Evolutionary conservation across 192 early-diverging fungal species (phyloP), one percentile per base, ranked within the genome.

Genomic region (Coemansia umbellata): DNA sequence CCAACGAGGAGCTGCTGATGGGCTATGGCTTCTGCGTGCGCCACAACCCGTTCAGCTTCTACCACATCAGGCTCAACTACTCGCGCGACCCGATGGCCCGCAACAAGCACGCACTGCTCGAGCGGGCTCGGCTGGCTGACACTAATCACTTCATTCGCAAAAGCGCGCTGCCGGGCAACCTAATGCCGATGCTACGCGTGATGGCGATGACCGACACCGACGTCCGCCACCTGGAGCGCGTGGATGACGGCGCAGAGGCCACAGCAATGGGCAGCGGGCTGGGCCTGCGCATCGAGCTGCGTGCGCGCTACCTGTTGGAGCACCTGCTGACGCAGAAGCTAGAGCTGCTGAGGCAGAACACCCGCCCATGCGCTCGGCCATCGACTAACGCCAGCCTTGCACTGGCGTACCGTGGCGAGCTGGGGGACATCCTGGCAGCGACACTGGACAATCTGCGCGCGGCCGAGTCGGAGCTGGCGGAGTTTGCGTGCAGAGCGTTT

Each of bases 1-100:
- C 83, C 5, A 88, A 88, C 53, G 85, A 88, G 78, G 86, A 86
- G 64, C 67, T 81, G 72, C 74, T 87, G 44, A 26, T 83, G 23
- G 84, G 85, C 2, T 88, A 86, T 51, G 86, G 85, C 9, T 88
- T 88, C 55, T 86, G 85, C 50, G 63, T 82, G 4, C 62, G 74
- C 51, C 37, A 54, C 27, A 88, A 88, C 36, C 70, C 69, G 35
- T 65, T 78, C 54, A 83, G 81, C 51, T 61, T 74, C 52, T 80
- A 84, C 40, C 69, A 70, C 15, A 45, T 88, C 31, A 81, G 81
- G 40, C 61, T 84, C 14, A 86, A 86, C 71, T 83, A 83, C 54
- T 55, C 74, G 24, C 58, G 53, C 23, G 86, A 74, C 79, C 85
- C 23, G 52, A 74, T 55, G 52, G 55, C 26, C 48, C 58, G 4